Conservation (phyloP, 345 rosid species). For the Hibiscus mutabilis region DNA sequence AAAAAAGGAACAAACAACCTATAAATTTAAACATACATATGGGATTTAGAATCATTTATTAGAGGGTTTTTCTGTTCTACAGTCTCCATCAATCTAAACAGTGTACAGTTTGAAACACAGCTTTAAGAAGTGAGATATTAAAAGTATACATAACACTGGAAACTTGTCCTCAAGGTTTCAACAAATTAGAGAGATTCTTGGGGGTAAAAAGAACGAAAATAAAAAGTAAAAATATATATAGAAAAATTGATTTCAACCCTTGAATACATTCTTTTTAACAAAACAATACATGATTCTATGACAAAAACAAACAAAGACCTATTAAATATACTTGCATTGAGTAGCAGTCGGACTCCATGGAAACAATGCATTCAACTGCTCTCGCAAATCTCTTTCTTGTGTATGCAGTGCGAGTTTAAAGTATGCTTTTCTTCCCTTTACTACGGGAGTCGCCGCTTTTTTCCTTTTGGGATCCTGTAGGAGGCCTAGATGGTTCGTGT, state of each 20-base stretch:
- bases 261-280: neutral
- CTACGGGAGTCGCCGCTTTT: slow-evolving; percentile 30
- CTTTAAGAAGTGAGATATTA: neutral
- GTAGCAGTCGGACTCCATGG: slow-evolving; percentile 3
- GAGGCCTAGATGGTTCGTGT: slow-evolving; percentile 30
- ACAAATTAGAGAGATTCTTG: slow-evolving; percentile 6
- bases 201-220: slow-evolving; percentile 7
- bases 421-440: slow-evolving; percentile 42
- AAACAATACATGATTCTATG: slow-evolving; percentile 19
- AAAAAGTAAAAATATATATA: neutral
- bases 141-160: slow-evolving; percentile 18
- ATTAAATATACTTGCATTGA: neutral
- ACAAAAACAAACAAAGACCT: slow-evolving; percentile 17
- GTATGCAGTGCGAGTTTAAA: slow-evolving; percentile 23
- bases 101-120: slow-evolving; percentile 1
- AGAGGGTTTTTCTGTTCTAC: neutral
- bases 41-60: slow-evolving; percentile 2
- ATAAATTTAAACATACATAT: neutral
- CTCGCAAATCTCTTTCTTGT: slow-evolving; percentile 14
- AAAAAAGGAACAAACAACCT: neutral
- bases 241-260: slow-evolving; percentile 11
- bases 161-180: slow-evolving; percentile 7
- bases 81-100: slow-evolving; percentile 2
- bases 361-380: neutral
- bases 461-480: slow-evolving; percentile 34